Percentiles rank a stretch among this genome's conserved stretches.
These are phyloP conservation scores for Citrus glauca DNA, from an alignment of 345 rosid species.

Conservation along the genomic window DNA sequence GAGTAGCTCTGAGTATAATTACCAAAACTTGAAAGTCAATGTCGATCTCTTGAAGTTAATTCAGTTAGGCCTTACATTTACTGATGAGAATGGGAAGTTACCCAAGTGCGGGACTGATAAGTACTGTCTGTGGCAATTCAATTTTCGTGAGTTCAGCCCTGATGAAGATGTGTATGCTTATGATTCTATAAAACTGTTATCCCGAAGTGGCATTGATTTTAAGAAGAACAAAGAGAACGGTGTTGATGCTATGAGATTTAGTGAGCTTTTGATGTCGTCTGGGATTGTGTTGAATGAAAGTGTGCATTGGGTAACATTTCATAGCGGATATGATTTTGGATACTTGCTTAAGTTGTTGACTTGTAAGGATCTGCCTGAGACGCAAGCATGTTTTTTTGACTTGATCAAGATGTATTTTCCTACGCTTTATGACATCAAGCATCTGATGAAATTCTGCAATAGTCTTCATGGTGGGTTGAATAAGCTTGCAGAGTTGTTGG, in stretches of 20 bases:
- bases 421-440: slow-evolving; percentile 58
- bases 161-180: slow-evolving; percentile 48
- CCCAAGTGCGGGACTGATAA: slow-evolving; percentile 62
- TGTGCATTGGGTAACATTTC: slow-evolving; percentile 82
- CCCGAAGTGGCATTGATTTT: slow-evolving; percentile 66
- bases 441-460: slow-evolving; percentile 67
- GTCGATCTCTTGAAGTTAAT: slow-evolving; percentile 73
- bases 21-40: slow-evolving; percentile 55
- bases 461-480: slow-evolving; percentile 78
- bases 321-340: slow-evolving; percentile 77
- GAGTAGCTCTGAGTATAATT: slow-evolving; percentile 46
- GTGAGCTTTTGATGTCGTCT: slow-evolving; percentile 68
- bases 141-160: slow-evolving; percentile 59
- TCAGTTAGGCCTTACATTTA: slow-evolving; percentile 69
- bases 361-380: slow-evolving; percentile 51
- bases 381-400: slow-evolving; percentile 43
- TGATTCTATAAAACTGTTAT: slow-evolving; percentile 63
- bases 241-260: slow-evolving; percentile 43
- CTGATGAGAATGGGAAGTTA: slow-evolving; percentile 62
- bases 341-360: slow-evolving; percentile 72
- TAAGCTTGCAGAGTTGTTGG: slow-evolving; percentile 66
- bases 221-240: slow-evolving; percentile 50
- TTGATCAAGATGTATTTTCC: slow-evolving; percentile 58
- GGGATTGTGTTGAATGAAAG: slow-evolving; percentile 67
- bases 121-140: slow-evolving; percentile 73